Base-by-base conservation (phyloP, 768 basidiomycete species). In the Mycena filopes region DNA sequence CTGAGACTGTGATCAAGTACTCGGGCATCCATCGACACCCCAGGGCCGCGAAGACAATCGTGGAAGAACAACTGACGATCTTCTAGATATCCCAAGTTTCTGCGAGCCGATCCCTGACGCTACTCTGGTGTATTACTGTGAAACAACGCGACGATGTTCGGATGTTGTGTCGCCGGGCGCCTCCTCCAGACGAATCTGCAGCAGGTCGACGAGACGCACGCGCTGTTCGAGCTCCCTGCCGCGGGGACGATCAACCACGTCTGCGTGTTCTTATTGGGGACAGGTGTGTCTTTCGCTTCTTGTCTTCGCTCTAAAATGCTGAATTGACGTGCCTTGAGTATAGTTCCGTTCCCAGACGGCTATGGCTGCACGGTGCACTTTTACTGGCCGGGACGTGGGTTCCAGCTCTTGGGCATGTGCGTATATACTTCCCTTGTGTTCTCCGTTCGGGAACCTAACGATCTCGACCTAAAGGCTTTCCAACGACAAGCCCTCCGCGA, bases 401-500 rank as follows among this genome's bases (percentile, higher is more conserved):
- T 94, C 68, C 94, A 94, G 74, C 75, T 95, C 28, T 80, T 96
- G 11, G 94, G 94, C 72, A 92, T 93, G 94, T 93, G 70, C 72
- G 92, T 79, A n/a, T n/a, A n/a, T n/a, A n/a, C 40, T 11, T 8
- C 4, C 29, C 28, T n/a, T 43, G 31, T 21, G 60, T 21, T 43
- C 41, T 48, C 25, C 0, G n/a, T 20, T 36, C 40, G 2, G 23
- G 29, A 20, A 33, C 56, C 43, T 61, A 29, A 26, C 15, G 26
- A 48, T 16, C 8, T 25, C 15, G n/a, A n/a, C 16, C 7, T 36
- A 15, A 67, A 95, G 94, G 89, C 83, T 96, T 26, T 93, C 93
- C 16, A 95, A 95, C 73, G 93, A 94, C 33, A 95, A 95, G 73
- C 94, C 94, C 0, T 94, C 93, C 13, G 92, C 93, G 0, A 93